Percentiles rank a stretch among this genome's conserved stretches.
Conservation (phyloP, 2,329 filamentous ascomycete genomes). For the Arthroderma sp. region DNA sequence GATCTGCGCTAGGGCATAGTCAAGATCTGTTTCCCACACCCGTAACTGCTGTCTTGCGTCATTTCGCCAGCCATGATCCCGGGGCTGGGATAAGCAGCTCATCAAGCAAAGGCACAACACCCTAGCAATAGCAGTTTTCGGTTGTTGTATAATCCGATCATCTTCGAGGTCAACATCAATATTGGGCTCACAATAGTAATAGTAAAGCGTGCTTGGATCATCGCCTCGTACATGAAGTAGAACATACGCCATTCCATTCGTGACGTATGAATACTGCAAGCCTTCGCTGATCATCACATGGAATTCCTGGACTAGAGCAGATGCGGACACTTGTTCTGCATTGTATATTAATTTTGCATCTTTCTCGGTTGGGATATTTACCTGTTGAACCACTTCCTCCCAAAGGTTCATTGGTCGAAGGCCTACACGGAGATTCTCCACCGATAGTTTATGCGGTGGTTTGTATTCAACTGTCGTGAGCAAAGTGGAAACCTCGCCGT, state of each 20-base stretch:
- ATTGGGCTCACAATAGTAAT: slow-evolving; percentile 17
- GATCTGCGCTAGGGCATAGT: slow-evolving; percentile 11
- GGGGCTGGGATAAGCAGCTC: slow-evolving; percentile 10
- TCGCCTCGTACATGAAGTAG: slow-evolving; percentile 12
- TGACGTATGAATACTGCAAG: slow-evolving; percentile 8
- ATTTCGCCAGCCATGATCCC: slow-evolving; percentile 15
- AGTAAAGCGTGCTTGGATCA: slow-evolving; percentile 16
- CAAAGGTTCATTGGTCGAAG: slow-evolving; percentile 11
- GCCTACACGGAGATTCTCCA: slow-evolving; percentile 8
- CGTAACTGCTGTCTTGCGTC: slow-evolving; percentile 7
- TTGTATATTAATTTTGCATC: slow-evolving; percentile 14
- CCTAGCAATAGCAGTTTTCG: slow-evolving; percentile 13
- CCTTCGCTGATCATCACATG: slow-evolving; percentile 9
- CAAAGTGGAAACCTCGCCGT: slow-evolving; percentile 1
- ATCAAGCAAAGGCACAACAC: slow-evolving; percentile 16
- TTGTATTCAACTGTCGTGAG: slow-evolving; percentile 12
- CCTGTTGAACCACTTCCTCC: slow-evolving; percentile 12
- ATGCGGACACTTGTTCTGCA: slow-evolving; percentile 12
- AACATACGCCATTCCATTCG: slow-evolving; percentile 2
- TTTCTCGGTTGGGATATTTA: slow-evolving; percentile 8
- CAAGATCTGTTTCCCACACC: slow-evolving; percentile 13
- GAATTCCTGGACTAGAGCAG: slow-evolving; percentile 9
- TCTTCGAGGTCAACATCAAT: slow-evolving; percentile 9
- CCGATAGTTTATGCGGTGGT: slow-evolving; percentile 13
- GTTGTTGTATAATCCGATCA: slow-evolving; percentile 6